Base-by-base conservation (phyloP, 2,329 filamentous ascomycete genomes). In the Lachnellula cervina region DNA sequence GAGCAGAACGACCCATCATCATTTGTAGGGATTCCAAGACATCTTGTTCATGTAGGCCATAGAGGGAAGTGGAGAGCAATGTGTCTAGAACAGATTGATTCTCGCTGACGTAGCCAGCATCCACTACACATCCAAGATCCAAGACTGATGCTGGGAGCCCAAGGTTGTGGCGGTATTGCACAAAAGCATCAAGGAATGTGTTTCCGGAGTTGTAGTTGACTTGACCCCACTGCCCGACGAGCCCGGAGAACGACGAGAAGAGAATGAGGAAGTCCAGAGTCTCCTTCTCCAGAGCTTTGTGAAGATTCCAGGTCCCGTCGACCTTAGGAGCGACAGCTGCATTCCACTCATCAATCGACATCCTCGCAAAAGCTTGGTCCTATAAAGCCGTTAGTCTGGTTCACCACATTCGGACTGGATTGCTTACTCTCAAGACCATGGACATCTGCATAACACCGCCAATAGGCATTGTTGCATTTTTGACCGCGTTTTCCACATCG, bases 41-140 rank as follows among this genome's bases (percentile, higher is more conserved):
- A n/a, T 57, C 43, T 21, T 51, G 47, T 34, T 57, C 57, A 5
- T n/a, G 32, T 14, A 55, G 37, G 13, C 47, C 25, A 42, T 52
- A 32, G 14, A 46, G 21, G n/a, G 23, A 52, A 6, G 47, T 46
- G 4, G 38, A 25, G 38, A 45, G 34, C 21, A 56, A 40, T 14
- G 45, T 55, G 16, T 48, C 38, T 19, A 38, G n/a, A 5, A 52
- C 40, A 1, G 5, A 17, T 21, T 49, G 45, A 52, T 60, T 61
- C 47, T 57, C 53, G 13, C 51, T 54, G 4, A 75, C 62, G 35
- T 67, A 70, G 0, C 75, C 74, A 1, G 72, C 64, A 9, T 68
- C 73, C 3, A 66, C 68, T 11, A 84, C 74, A 1, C 74, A 74
- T 0, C 79, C 80, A 11, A 84, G 68, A 61, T 83, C 76, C 1